These are phyloP conservation scores for Rutidosis leptorrhynchoides DNA, from an alignment of 129 eudicot genomes.

Conservation along the genomic window DNA sequence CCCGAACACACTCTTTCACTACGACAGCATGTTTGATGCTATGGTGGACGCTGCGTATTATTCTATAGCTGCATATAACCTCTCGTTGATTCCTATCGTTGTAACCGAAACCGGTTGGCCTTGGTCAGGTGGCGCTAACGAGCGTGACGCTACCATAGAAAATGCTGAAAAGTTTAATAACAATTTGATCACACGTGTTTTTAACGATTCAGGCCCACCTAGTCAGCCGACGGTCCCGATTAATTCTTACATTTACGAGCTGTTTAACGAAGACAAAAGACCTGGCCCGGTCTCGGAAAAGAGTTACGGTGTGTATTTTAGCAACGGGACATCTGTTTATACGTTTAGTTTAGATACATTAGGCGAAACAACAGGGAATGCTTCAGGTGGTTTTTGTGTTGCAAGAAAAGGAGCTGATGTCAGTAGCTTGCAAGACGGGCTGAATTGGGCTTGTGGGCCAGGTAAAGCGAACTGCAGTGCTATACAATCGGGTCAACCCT, in stretches of 20 bases:
- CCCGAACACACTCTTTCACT: slow-evolving; percentile 74
- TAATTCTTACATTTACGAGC: slow-evolving; percentile 68
- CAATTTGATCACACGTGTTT: slow-evolving; percentile 56
- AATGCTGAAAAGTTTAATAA: slow-evolving; percentile 65
- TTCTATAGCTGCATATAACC: slow-evolving; percentile 54
- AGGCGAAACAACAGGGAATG: slow-evolving; percentile 32
- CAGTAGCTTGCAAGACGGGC: slow-evolving; percentile 49
- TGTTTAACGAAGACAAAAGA: slow-evolving; percentile 66
- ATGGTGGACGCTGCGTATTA: slow-evolving; percentile 82
- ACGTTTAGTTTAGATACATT: slow-evolving; percentile 40
- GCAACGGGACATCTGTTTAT: slow-evolving; percentile 69
- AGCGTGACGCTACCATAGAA: slow-evolving; percentile 66
- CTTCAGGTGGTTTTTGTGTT: slow-evolving; percentile 59
- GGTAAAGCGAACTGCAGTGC: slow-evolving; percentile 76
- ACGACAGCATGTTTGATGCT: slow-evolving; percentile 86
- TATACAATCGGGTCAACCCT: slow-evolving; percentile 72
- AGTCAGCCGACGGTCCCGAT: slow-evolving; percentile 62
- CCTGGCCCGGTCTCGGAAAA: slow-evolving; percentile 70
- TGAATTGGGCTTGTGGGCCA: slow-evolving; percentile 86
- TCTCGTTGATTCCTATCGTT: slow-evolving; percentile 58
- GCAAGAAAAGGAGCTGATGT: slow-evolving; percentile 58
- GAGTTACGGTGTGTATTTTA: slow-evolving; percentile 63
- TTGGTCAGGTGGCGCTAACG: slow-evolving; percentile 68
- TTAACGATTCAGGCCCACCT: slow-evolving; percentile 70
- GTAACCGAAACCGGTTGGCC: slow-evolving; percentile 94